Evolutionary conservation across 352 stramenopile species (phyloP).

Genomic region (Saprolegnia diclina): DNA sequence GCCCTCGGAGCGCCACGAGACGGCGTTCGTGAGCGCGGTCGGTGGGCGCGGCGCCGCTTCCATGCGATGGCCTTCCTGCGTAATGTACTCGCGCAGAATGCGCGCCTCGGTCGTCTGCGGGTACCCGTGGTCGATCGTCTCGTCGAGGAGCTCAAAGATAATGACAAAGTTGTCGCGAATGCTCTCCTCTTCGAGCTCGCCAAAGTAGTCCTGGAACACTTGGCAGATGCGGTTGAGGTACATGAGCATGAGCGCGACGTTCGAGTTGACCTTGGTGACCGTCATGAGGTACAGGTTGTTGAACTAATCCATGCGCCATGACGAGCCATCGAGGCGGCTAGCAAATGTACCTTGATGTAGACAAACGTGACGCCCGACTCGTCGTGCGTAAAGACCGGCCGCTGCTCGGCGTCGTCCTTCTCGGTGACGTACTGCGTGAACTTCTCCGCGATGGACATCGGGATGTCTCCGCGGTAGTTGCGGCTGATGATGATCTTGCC

Average conservation of each 20-base stretch:
- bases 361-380: conserved; percentile 89
- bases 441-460: conserved; percentile 87
- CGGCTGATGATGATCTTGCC: conserved; percentile 99
- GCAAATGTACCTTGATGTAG: conserved; percentile 83
- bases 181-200: conserved; percentile 97
- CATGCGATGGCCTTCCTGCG: conserved; percentile 94
- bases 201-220: conserved; percentile 99
- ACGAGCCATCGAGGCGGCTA: not conserved
- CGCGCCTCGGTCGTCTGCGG: conserved; percentile 91
- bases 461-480: conserved; percentile 99
- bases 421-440: conserved; percentile 91
- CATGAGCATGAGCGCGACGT: conserved; percentile 94
- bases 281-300: conserved; percentile 99
- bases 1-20: conserved; percentile 97
- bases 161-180: conserved; percentile 99
- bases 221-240: conserved; percentile 89
- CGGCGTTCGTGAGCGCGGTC: conserved; percentile 97
- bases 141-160: conserved; percentile 99
- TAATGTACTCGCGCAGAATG: conserved; percentile 95
- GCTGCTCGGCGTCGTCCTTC: conserved; percentile 91
- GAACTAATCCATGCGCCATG: conserved; percentile 61
- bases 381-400: conserved; percentile 91
- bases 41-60: conserved; percentile 89
- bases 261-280: conserved; percentile 98
- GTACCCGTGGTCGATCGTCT: conserved; percentile 99